A percentile compares a stretch with the other conserved stretches of the same genome.
Conservation (phyloP, 345 rosid genomes). For the Eucalyptus coolabah region DNA sequence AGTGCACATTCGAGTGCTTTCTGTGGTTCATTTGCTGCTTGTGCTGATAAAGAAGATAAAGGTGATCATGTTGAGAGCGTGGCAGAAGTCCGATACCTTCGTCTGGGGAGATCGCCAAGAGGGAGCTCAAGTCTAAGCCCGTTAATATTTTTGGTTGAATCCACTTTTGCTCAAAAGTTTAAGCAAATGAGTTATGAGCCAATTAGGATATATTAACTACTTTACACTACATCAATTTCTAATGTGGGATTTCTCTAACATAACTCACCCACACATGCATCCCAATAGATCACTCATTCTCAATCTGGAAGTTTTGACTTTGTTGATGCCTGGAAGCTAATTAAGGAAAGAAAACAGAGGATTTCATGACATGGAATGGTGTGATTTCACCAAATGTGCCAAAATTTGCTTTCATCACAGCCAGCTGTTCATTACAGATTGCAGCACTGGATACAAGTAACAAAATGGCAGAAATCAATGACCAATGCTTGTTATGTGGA, state of each 20-base stretch:
- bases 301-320: not conserved
- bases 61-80: not conserved
- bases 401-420: not conserved
- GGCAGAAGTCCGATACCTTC: accelerated
- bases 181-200: too few species aligned
- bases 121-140: too few species aligned
- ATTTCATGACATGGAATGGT: not conserved
- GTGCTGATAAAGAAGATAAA: not conserved
- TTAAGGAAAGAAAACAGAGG: not conserved
- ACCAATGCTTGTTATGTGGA: not conserved
- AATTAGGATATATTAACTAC: accelerated
- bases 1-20: not conserved
- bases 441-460: not conserved
- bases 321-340: not conserved
- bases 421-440: not conserved
- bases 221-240: too few species aligned
- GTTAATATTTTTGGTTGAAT: too few species aligned
- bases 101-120: accelerated
- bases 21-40: not conserved
- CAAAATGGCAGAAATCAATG: not conserved
- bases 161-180: too few species aligned
- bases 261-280: too few species aligned
- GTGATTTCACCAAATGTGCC: not conserved
- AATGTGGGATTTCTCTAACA: too few species aligned
- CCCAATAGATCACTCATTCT: not conserved